Base-by-base conservation (phyloP, 495 filamentous ascomycete species). In the Aspergillus ostianus region DNA sequence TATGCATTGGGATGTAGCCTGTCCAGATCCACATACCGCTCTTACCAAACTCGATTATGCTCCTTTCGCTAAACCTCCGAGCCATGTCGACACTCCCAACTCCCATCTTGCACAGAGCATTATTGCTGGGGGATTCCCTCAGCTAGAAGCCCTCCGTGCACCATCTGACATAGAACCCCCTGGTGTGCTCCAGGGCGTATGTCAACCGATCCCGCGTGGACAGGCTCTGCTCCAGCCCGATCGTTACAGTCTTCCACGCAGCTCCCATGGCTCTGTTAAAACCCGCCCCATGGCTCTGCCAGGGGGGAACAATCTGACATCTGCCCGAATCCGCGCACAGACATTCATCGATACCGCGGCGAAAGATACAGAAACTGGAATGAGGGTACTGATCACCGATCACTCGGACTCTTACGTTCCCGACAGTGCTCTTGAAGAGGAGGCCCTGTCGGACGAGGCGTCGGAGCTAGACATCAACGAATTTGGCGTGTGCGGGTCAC, bases 1-100 rank as follows among this genome's bases (percentile, higher is more conserved):
- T 54, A 74, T 94, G 15, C 90, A 94, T 73, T 94, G 93, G 93
- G 90, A 96, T 65, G 83, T 93, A 26, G 83, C 87, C 1, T 73
- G 75, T 50, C 77, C 77, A 15, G 71, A 79, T 26, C 69, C 76
- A 20, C 70, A 64, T 51, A 72, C 73, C 5, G 72, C 76, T 13
- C 71, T 79, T 21, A 73, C 71, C 55, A 70, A 70, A 51, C 68
- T 80, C 21, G 76, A 77, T 51, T 71, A 66, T 19, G 63, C 68
- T 19, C 76, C 76, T 4, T 79, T 79, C 57, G 66, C 73, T 15
- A 74, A 73, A 32, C 63, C 70, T 7, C 67, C 68, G 0, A 73
- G 69, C 60, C 66, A 69, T 15, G 57, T 71, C 49, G 71, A 81
- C 10, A 73, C 77, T 19, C 89, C 91, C 10, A 91, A 91, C 58